Conservation (phyloP, 306 rosid genomes). For the Hylodesmum podocarpum region DNA sequence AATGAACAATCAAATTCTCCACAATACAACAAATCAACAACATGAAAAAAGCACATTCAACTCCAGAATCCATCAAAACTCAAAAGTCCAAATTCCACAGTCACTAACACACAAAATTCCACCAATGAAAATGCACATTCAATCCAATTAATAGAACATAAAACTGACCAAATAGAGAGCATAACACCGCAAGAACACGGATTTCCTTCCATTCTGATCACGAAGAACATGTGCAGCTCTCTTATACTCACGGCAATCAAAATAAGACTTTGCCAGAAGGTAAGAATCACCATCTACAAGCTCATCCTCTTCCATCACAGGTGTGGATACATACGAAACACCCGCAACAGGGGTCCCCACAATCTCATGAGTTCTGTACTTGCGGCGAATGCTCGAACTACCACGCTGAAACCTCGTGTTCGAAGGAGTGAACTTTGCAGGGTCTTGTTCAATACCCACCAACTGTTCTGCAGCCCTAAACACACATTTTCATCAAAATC, state of each 20-base stretch:
- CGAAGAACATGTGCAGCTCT: slow-evolving; percentile 92
- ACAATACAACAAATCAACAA: neutral
- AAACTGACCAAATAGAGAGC: slow-evolving; percentile 78
- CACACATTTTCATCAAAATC: neutral
- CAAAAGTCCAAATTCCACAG: neutral
- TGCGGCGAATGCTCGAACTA: slow-evolving; percentile 90
- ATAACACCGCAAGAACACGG: slow-evolving; percentile 76
- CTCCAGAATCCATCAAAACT: slow-evolving; percentile 16
- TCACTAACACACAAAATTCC: neutral
- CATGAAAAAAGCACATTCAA: neutral
- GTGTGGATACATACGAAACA: slow-evolving; percentile 80
- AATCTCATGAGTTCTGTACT: slow-evolving; percentile 65
- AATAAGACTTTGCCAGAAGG: slow-evolving; percentile 85
- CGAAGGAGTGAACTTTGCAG: slow-evolving; percentile 85
- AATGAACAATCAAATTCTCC: neutral
- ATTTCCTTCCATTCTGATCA: slow-evolving; percentile 73
- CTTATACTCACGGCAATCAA: slow-evolving; percentile 85
- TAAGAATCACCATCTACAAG: slow-evolving; percentile 74
- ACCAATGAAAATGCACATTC: neutral
- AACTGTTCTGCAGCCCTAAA: slow-evolving; percentile 93
- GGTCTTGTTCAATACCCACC: slow-evolving; percentile 88
- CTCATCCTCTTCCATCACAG: slow-evolving; percentile 93
- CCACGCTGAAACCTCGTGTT: slow-evolving; percentile 95
- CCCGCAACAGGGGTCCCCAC: slow-evolving; percentile 66
- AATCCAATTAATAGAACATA: neutral